Evolutionary conservation across 768 basidiomycete genomes (phyloP), one percentile per base, ranked within the genome.

Genomic region (Amanita polypyramis): DNA sequence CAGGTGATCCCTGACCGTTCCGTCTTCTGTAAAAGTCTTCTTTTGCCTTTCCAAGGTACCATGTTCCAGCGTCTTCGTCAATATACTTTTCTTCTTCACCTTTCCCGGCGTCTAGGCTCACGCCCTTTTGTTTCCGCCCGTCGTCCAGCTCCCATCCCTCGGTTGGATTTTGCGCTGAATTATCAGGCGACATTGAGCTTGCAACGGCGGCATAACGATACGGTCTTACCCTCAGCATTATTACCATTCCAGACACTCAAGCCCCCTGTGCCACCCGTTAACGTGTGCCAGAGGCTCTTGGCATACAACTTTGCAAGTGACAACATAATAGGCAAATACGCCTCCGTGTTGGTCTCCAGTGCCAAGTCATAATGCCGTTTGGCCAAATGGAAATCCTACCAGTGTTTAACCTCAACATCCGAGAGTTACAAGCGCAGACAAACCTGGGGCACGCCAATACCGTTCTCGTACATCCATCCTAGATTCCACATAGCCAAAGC

Each of bases 401-500:
- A 38, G 27, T 12, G 6, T 45, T 30, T 40, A 56, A 23, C 47
- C 23, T 25, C 32, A 12, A 34, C 10, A 27, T 10, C 29, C 29
- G 8, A 37, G 19, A 35, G 2, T 36, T 7, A 27, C 11, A 23
- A n/a, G 19, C 37, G 43, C 32, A 15, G 23, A 25, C 40, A 52
- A 52, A 88, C 90, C 73, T 87, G 85, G 20, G 86, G 80, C 0
- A 98, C 89, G 2, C 96, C 96, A 17, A 88, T 62, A 0, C 96
- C 96, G 56, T 92, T 90, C 67, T 98, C 95, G 62, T 97, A 98
- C 96, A 98, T 98, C 89, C 90, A 97, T 1, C 95, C 96, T 9
- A 98, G 67, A 59, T 97, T 96, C 92, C 92, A 97, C 82, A 96
- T 90, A 1, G 96, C 93, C 53, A 98, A 70, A 1, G 96, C 92